phyloP scores from a whole-genome alignment of 768 basidiomycete genomes.

The Macrocybe gigantea region DNA sequence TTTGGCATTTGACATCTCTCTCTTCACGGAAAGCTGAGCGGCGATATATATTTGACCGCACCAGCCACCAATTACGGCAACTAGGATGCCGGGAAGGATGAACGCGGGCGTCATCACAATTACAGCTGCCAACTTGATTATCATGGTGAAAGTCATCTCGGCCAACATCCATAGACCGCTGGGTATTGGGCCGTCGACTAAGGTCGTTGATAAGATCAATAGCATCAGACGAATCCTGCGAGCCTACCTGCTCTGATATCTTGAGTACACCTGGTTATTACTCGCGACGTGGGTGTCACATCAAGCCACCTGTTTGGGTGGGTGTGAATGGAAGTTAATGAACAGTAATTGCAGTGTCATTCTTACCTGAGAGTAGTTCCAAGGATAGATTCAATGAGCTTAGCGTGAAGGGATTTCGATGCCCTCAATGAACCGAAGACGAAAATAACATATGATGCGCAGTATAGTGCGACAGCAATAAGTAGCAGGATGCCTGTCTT shows the following conservation, averaged over 20 bases:
- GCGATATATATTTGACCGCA: slow-evolving; percentile 39
- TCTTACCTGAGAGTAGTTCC: slow-evolving; percentile 54
- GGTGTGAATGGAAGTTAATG: not conserved
- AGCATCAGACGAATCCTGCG: slow-evolving; percentile 14
- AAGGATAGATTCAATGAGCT: slow-evolving; percentile 47
- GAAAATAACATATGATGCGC: slow-evolving; percentile 29
- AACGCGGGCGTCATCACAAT: slow-evolving; percentile 41
- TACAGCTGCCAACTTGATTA: slow-evolving; percentile 38
- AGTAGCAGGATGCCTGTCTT: slow-evolving; percentile 25
- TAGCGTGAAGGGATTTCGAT: slow-evolving; percentile 45
- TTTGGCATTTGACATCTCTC: slow-evolving; percentile 40
- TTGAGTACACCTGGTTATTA: slow-evolving; percentile 62
- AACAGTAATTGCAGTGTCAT: not conserved
- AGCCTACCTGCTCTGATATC: slow-evolving; percentile 43
- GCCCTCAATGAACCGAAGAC: slow-evolving; percentile 47
- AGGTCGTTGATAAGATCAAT: slow-evolving; percentile 23
- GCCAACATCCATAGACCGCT: slow-evolving; percentile 20
- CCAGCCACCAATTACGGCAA: slow-evolving; percentile 36
- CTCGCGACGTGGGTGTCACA: slow-evolving; percentile 41
- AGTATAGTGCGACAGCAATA: slow-evolving; percentile 22
- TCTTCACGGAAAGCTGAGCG: slow-evolving; percentile 41
- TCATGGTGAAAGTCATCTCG: slow-evolving; percentile 26
- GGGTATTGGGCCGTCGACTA: slow-evolving; percentile 43
- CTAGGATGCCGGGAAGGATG: slow-evolving; percentile 36
- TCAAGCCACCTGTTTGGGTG: slow-evolving; percentile 37